Conservation (phyloP, 106 monocot genomes). For the Acorus calamus region DNA sequence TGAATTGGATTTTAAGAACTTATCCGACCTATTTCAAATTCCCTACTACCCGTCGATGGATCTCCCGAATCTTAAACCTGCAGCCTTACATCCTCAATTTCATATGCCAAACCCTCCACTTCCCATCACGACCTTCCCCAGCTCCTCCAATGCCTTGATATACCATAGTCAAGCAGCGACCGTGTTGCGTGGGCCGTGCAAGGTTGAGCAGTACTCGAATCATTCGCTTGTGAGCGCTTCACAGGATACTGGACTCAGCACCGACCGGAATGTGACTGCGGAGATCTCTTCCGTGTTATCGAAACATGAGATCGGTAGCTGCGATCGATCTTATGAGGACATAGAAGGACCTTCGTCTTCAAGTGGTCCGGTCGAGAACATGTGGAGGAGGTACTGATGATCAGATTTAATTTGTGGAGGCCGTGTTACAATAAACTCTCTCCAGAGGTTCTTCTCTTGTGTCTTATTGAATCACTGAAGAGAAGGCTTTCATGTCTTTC, state of each 20-base stretch:
- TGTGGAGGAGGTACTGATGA: conserved; percentile 33
- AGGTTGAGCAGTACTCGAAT: conserved; percentile 49
- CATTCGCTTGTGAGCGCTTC: conserved; percentile 46
- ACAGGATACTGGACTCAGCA: conserved; percentile 63
- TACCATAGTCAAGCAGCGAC: not conserved
- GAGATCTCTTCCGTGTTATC: conserved; percentile 54
- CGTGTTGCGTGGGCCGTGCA: conserved; percentile 31
- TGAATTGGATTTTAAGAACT: conserved; percentile 4
- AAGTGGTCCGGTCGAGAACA: conserved; percentile 9
- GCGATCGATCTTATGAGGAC: not conserved
- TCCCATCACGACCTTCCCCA: not conserved
- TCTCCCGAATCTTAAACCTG: too few relatives aligned
- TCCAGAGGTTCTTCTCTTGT: too few relatives aligned
- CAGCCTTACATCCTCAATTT: too few relatives aligned
- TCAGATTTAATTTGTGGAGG: too few relatives aligned
- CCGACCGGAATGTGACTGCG: conserved; percentile 24
- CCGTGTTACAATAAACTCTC: too few relatives aligned
- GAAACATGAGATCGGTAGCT: not conserved
- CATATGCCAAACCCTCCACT: not conserved
- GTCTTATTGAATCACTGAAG: too few relatives aligned
- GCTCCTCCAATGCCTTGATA: too few relatives aligned
- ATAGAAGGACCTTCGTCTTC: conserved; percentile 13
- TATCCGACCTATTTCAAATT: too few relatives aligned
- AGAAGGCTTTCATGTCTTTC: too few relatives aligned
- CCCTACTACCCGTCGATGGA: too few relatives aligned